A percentile compares a stretch with the other conserved stretches of the same genome.
These are phyloP conservation scores for Ricinus communis DNA, from an alignment of 345 rosid species.

Conservation along the genomic window DNA sequence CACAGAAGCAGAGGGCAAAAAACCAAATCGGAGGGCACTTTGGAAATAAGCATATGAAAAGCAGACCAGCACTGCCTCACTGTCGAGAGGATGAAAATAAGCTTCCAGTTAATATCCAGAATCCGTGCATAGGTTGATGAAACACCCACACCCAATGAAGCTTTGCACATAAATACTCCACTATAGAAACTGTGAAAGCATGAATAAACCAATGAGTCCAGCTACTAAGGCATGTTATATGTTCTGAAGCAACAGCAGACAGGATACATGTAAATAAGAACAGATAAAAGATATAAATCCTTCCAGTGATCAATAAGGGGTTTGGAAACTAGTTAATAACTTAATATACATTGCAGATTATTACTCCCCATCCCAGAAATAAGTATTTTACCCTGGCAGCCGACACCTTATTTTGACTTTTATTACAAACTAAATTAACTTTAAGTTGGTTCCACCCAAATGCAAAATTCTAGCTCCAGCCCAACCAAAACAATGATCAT, in stretches of 20 bases:
- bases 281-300: neutral
- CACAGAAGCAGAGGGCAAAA: neutral
- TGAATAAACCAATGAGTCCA: neutral
- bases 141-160: neutral
- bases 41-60: neutral
- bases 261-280: neutral
- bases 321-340: too few relatives aligned
- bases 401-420: neutral
- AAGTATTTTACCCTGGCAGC: neutral
- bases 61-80: neutral
- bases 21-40: neutral
- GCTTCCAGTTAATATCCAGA: constrained; percentile 2
- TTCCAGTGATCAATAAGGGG: neutral
- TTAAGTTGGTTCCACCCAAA: neutral
- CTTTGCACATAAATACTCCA: constrained; percentile 1
- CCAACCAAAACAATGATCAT: neutral
- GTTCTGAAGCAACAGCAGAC: neutral
- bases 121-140: constrained; percentile 2
- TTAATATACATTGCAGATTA: too few relatives aligned
- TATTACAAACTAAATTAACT: too few relatives aligned
- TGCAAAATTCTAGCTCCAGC: neutral
- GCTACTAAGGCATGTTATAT: neutral
- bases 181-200: constrained; percentile 6
- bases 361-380: neutral
- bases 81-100: neutral